Evolutionary conservation across 106 monocot genomes (phyloP).

Genomic region (Phalaenopsis equestris): DNA sequence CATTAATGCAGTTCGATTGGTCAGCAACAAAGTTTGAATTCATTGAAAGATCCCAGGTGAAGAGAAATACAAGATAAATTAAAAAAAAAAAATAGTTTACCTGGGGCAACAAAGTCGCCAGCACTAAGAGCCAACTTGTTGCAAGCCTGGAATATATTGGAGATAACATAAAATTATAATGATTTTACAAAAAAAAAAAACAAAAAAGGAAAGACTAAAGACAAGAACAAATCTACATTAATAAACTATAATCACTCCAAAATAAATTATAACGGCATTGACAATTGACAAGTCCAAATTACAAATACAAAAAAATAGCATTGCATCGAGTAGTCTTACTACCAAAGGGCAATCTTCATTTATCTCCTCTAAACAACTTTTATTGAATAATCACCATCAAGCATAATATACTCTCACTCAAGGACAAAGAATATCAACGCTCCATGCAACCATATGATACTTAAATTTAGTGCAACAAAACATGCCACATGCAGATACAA

Average conservation of each 20-base stretch:
- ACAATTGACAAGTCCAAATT: neutral
- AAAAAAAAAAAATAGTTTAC: conserved; percentile 19
- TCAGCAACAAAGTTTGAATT: neutral
- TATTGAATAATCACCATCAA: neutral
- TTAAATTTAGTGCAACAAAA: neutral
- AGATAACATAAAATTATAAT: neutral
- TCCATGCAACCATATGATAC: neutral
- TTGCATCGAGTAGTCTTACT: neutral
- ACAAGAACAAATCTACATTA: neutral
- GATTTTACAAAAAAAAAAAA: neutral
- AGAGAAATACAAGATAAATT: neutral
- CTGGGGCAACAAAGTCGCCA: conserved; percentile 36
- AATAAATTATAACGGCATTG: neutral
- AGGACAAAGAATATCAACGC: neutral
- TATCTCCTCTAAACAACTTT: neutral
- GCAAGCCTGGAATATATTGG: conserved; percentile 46
- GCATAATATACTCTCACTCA: neutral
- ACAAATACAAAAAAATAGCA: neutral
- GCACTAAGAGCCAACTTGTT: conserved; percentile 30
- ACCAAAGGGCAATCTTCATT: neutral
- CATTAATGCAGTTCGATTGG: neutral
- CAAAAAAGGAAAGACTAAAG: neutral
- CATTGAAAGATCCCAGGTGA: neutral
- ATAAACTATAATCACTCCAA: neutral
- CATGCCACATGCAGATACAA: neutral